Conservation (phyloP, 148 eudicot genomes). For the Pharnaceum exiguum region DNA sequence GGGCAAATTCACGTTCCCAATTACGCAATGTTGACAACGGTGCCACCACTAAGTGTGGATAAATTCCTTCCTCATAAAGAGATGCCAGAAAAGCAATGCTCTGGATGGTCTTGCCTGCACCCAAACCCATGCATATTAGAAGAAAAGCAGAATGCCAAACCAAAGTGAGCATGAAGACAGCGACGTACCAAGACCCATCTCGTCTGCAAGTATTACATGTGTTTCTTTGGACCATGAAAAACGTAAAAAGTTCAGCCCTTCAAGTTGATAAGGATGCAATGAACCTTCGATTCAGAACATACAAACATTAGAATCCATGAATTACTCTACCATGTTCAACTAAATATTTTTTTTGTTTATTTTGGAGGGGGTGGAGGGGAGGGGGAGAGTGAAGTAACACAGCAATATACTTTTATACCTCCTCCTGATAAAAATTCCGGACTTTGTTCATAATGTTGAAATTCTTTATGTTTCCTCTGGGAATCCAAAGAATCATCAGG, state of each 20-base stretch:
- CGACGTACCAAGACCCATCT: constrained; percentile 92
- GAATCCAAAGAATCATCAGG: constrained; percentile 48
- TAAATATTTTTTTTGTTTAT: too few species aligned
- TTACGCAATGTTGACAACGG: constrained; percentile 95
- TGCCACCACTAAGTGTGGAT: constrained; percentile 89
- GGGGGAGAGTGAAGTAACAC: not conserved
- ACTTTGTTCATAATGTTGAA: constrained; percentile 81
- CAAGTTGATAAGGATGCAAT: constrained; percentile 95
- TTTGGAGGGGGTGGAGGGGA: too few species aligned
- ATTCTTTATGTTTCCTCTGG: constrained; percentile 66
- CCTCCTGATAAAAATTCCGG: constrained; percentile 90
- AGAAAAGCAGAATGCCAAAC: not conserved
- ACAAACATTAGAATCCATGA: constrained; percentile 5
- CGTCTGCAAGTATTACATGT: constrained; percentile 98
- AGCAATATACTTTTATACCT: constrained; percentile 7
- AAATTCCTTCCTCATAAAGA: constrained; percentile 56
- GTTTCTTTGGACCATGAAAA: constrained; percentile 94
- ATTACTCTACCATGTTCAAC: too few species aligned
- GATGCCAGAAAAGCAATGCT: constrained; percentile 95
- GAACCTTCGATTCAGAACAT: constrained; percentile 47
- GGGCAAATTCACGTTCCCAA: constrained; percentile 98
- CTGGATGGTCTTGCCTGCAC: constrained; percentile 96
- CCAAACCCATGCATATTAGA: not conserved
- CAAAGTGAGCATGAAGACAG: not conserved
- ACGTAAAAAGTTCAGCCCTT: constrained; percentile 94